Base-by-base conservation (phyloP, 129 eudicot species). In the Logfia minima region DNA sequence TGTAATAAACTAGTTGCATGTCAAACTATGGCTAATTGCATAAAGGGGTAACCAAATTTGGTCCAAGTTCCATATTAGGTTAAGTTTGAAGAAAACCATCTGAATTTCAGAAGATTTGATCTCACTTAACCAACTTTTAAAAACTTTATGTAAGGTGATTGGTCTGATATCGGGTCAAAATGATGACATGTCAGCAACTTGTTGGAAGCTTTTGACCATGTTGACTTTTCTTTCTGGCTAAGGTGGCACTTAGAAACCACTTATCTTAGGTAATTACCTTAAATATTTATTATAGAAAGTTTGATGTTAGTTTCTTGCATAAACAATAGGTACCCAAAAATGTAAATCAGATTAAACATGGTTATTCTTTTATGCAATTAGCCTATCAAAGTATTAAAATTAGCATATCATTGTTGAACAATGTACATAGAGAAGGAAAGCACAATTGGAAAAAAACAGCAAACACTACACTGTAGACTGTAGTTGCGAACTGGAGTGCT, bases 391-490 rank as follows among this genome's bases (percentile, higher is more conserved):
- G 59, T 29, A 62, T 66, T 39, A 16, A 31, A 21, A 34, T 66
- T 53, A 4, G 2, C 76, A 29, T 37, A 53, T 72, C 65, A n/a
- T 55, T 19, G 24, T 53, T 72, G 51, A 72, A 29, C 21, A 72
- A 29, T 72, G 4, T 51, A 55, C 29, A 28, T 45, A 24, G 23
- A 0, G 7, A 26, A 41, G 48, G 48, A 70, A 66, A 41, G 22
- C 39, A 45, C 51, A 41, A 10, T 41, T 41, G 48, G 48, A 0
- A 41, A 41, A 21, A 45, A 14, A 17, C 17, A 70, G 74, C 34
- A 52, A 52, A 18, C 61, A n/a, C 6, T 0, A 55, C 23, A 19
- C 4, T 63, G 18, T 63, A 9, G 8, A 13, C n/a, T 66, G 55
- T 19, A 35, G 55, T 48, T 48, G 55, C 55, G 6, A 48, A 48